phyloP scores from a whole-genome alignment of 129 eudicot genomes.

The Mikania micrantha region DNA sequence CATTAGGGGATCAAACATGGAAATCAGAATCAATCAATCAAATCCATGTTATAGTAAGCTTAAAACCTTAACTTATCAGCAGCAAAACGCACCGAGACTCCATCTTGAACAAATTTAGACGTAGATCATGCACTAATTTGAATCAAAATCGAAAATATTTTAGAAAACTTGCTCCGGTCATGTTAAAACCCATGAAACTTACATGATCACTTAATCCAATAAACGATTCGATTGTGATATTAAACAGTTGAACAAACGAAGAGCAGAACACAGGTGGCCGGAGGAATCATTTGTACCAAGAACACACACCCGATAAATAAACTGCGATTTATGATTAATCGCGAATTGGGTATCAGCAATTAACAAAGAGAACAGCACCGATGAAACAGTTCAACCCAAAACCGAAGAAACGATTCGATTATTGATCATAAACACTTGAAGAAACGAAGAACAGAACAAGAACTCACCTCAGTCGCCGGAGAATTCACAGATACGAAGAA shows the following conservation, averaged over 20 bases:
- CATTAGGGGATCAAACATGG: constrained; percentile 5
- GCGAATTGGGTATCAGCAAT: too few species aligned
- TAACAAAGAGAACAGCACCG: background rate
- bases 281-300: too few species aligned
- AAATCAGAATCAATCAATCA: constrained; percentile 17
- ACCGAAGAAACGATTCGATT: background rate
- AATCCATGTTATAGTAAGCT: constrained; percentile 5
- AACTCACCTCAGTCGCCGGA: constrained; percentile 10
- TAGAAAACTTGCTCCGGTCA: background rate
- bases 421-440: background rate
- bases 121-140: background rate
- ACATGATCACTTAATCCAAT: background rate
- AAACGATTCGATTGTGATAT: too few species aligned
- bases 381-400: background rate
- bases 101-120: background rate
- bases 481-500: background rate
- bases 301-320: too few species aligned
- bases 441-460: background rate
- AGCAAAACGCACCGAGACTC: background rate
- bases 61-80: background rate
- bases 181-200: too few species aligned
- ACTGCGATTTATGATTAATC: too few species aligned
- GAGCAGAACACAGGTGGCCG: too few species aligned
- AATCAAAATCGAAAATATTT: background rate
- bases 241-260: too few species aligned